Base-by-base conservation (phyloP, 2,329 filamentous ascomycete species). In the Diaporthe sp. region DNA sequence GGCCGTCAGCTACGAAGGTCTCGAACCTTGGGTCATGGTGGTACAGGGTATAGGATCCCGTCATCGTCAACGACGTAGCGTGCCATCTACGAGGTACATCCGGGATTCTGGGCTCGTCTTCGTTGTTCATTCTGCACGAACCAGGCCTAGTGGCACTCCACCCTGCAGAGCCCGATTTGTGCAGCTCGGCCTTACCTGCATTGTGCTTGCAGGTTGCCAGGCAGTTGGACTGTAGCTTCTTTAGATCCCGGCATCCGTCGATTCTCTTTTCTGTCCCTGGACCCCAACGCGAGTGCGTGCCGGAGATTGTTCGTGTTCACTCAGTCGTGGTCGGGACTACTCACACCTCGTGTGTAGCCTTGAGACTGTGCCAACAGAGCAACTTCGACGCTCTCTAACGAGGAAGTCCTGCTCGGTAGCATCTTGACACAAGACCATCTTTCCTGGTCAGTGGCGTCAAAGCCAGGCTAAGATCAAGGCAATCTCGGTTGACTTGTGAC, bases 71-170 rank as follows among this genome's bases (percentile, higher is more conserved):
- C 45, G n/a, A 64, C 17, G 33, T 30, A 61, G 54, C 33, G 30
- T 47, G 8, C 42, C 42, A 40, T 50, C 61, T 33, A n/a, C 45
- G 30, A 72, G 45, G 57, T 54, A 64, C 42, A 40, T 71, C 33
- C 38, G 13, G n/a, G 38, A 17, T 33, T 67, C 57, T 67, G 52
- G 66, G 52, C 58, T 71, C 35, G 33, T 60, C 72, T 60, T 71
- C 38, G 68, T 38, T 64, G 68, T 74, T 47, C 35, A 15, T 52
- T 22, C 67, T 76, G 68, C 55, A 42, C n/a, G 61, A 70, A 30
- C 54, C 68, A 64, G 60, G 68, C 38, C 67, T 71, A 74, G 66
- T 60, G 71, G 55, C 57, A 30, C 47, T 55, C 72, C 72, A 69
- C 72, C 45, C 40, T 45, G 60, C 67, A 69, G 50, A 67, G 40